A percentile compares a stretch with the other conserved stretches of the same genome.
phyloP scores from a whole-genome alignment of 352 stramenopile species.

The Globisporangium rhizosaccharum region DNA sequence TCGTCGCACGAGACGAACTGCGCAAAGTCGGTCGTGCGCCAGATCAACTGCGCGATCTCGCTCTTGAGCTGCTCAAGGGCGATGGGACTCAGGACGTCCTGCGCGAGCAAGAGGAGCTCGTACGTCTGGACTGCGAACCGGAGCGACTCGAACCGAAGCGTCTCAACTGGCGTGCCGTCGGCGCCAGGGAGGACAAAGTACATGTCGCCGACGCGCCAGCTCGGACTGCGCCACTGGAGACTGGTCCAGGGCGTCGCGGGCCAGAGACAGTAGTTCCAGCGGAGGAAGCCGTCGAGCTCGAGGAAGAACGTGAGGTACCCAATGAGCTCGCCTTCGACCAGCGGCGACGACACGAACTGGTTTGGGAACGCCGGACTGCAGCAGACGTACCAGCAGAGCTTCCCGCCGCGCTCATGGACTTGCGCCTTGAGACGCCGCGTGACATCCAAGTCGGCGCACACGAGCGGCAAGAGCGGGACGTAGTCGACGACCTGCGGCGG shows the following conservation, averaged over 20 bases:
- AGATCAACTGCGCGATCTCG: constrained; percentile 52
- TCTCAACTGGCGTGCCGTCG: constrained; percentile 62
- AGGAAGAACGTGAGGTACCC: constrained; percentile 76
- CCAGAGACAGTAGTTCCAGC: constrained; percentile 84
- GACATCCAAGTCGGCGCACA: constrained; percentile 58
- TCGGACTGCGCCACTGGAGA: constrained; percentile 53
- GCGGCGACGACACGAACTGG: constrained; percentile 73
- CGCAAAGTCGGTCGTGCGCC: constrained; percentile 52
- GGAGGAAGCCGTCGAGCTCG: constrained; percentile 70
- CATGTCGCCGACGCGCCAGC: constrained; percentile 78
- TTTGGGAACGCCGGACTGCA: constrained; percentile 64
- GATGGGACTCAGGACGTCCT: constrained; percentile 23
- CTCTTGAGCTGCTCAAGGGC: constrained; percentile 51
- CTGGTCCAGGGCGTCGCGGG: constrained; percentile 47
- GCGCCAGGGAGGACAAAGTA: constrained; percentile 73
- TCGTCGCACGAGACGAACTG: constrained; percentile 34
- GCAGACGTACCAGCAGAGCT: constrained; percentile 80
- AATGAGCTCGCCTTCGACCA: constrained; percentile 67
- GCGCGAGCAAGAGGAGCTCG: constrained; percentile 48
- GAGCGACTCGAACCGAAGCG: constrained; percentile 60
- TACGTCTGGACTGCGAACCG: constrained; percentile 65
- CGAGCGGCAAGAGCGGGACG: constrained; percentile 62
- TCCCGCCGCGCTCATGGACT: constrained; percentile 46
- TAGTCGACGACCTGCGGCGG: constrained; percentile 66
- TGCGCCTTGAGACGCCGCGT: constrained; percentile 46